A percentile compares a stretch with the other conserved stretches of the same genome.
Conservation (phyloP, 1,139 yeast species). For the Blastobotrys aristatus region DNA sequence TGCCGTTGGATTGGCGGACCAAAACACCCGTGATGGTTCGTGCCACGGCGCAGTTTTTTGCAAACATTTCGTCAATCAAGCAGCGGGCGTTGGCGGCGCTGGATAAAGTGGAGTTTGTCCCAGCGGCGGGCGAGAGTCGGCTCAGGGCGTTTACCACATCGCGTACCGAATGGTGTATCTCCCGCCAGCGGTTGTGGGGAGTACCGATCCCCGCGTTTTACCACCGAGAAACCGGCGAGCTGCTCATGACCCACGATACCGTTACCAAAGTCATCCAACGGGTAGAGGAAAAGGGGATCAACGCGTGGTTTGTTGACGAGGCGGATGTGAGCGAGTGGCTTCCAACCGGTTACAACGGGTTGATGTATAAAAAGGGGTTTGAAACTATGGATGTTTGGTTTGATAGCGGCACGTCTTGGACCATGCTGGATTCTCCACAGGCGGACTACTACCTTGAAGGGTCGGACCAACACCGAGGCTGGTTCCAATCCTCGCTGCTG, state of each 20-base stretch:
- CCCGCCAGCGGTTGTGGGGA: constrained; percentile 98
- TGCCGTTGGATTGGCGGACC: constrained; percentile 97
- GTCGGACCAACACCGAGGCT: constrained; percentile 95
- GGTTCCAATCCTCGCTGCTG: constrained; percentile 93
- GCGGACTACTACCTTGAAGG: constrained; percentile 91
- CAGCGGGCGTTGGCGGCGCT: constrained; percentile 55
- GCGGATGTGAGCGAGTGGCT: constrained; percentile 65
- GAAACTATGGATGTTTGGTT: constrained; percentile 99
- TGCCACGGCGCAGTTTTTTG: constrained; percentile 97
- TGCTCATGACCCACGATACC: constrained; percentile 48
- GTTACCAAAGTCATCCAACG: constrained; percentile 51
- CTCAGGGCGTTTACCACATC: constrained; percentile 65
- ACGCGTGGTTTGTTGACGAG: constrained; percentile 44
- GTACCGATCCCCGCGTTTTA: constrained; percentile 92
- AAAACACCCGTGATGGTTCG: constrained; percentile 92
- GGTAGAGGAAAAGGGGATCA: constrained; percentile 43
- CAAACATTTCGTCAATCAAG: constrained; percentile 74
- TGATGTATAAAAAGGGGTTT: constrained; percentile 53
- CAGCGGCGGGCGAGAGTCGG: constrained; percentile 66
- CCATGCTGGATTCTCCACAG: constrained; percentile 43
- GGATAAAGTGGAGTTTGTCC: constrained; percentile 60
- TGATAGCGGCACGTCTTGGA: constrained; percentile 96
- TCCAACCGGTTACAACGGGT: constrained; percentile 44
- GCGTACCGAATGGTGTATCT: constrained; percentile 95
- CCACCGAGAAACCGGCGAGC: constrained; percentile 52